These are phyloP conservation scores for Alternaria sp. DNA, from an alignment of 2,329 filamentous ascomycete genomes.

Conservation along the genomic window DNA sequence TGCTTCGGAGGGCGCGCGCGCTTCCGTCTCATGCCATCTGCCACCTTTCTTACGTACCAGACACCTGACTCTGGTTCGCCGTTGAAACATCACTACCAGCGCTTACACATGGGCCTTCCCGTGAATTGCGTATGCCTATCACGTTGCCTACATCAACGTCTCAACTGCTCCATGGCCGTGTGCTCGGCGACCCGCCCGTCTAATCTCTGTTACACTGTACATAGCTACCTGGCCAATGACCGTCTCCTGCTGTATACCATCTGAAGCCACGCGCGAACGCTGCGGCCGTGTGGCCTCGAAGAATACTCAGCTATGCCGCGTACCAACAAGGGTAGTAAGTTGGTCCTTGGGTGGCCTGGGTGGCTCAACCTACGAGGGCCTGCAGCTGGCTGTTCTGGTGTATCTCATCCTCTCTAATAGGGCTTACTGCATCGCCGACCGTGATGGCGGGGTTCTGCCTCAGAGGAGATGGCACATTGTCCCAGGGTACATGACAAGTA, in stretches of 20 bases:
- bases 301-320: constrained; percentile 21
- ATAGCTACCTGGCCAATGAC: constrained; percentile 31
- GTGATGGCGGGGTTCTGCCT: constrained; percentile 47
- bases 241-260: constrained; percentile 21
- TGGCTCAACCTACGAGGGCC: constrained; percentile 33
- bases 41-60: constrained; percentile 34
- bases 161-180: constrained; percentile 24
- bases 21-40: constrained; percentile 40
- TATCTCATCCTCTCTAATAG: constrained; percentile 40
- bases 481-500: constrained; percentile 52
- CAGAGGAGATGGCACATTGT: constrained; percentile 24
- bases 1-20: constrained; percentile 43
- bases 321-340: constrained; percentile 5
- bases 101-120: constrained; percentile 35
- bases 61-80: constrained; percentile 41
- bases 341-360: constrained; percentile 7
- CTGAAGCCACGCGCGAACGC: constrained; percentile 39
- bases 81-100: constrained; percentile 42
- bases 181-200: constrained; percentile 27
- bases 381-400: constrained; percentile 28
- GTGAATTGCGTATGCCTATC: constrained; percentile 28
- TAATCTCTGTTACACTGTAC: constrained; percentile 26
- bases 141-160: constrained; percentile 31
- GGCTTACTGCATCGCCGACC: constrained; percentile 45
- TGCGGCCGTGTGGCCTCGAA: constrained; percentile 20